Conservation (phyloP, 1,284 basidiomycete species). For the Limonomyces culmigenus region DNA sequence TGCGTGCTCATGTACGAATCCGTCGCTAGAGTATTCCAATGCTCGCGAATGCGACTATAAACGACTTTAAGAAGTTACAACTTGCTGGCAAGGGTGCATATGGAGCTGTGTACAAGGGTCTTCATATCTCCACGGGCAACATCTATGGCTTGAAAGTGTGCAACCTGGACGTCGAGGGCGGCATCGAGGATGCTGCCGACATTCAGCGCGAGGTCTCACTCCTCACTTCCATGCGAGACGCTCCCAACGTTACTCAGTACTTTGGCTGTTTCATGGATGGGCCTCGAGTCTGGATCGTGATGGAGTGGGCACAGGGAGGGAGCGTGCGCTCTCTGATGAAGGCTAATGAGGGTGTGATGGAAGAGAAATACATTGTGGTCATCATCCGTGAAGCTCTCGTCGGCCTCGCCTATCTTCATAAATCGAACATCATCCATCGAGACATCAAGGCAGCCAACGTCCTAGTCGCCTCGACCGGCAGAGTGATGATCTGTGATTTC, state of each 20-base stretch:
- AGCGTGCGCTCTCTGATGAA: conserved; percentile 85
- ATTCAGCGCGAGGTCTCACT: conserved; percentile 95
- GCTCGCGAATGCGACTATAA: conserved; percentile 57
- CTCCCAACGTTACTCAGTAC: conserved; percentile 88
- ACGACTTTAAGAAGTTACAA: no score
- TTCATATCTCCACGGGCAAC: conserved; percentile 69
- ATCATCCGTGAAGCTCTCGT: conserved; percentile 83
- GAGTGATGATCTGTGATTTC: conserved; percentile 92
- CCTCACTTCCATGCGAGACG: conserved; percentile 76
- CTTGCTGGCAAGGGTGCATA: conserved; percentile 94
- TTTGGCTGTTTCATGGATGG: conserved; percentile 93
- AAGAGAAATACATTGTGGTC: conserved; percentile 81
- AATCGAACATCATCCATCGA: conserved; percentile 87
- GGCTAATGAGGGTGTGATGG: conserved; percentile 67
- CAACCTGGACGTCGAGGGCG: conserved; percentile 87
- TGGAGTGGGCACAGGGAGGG: conserved; percentile 96
- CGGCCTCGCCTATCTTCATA: conserved; percentile 81
- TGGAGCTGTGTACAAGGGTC: conserved; percentile 91
- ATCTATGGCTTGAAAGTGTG: conserved; percentile 96
- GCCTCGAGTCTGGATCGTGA: conserved; percentile 94
- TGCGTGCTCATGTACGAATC: no score
- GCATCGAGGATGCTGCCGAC: conserved; percentile 80
- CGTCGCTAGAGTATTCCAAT: no score
- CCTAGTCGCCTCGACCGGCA: conserved; percentile 73
- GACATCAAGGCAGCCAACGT: conserved; percentile 97